These are phyloP conservation scores for Chernovozyma aurita DNA, from an alignment of 1,139 yeast genomes.

Conservation along the genomic window DNA sequence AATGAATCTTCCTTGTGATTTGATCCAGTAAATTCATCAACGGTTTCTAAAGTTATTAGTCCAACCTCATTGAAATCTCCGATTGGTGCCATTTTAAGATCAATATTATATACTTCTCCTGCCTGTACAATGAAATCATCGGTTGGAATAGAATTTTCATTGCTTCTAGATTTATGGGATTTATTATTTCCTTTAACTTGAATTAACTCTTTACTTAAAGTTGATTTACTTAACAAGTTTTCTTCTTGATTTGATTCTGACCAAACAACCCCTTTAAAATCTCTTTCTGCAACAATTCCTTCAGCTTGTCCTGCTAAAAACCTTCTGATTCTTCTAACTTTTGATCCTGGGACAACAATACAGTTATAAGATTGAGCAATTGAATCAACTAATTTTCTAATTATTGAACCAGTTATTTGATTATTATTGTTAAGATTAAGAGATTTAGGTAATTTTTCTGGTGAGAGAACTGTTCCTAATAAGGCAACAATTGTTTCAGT, in stretches of 20 bases:
- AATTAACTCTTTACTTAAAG: constrained; percentile 35
- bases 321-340: constrained; percentile 85
- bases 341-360: constrained; percentile 85
- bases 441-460: constrained; percentile 62
- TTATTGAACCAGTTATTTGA: constrained; percentile 58
- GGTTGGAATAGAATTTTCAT: constrained; percentile 52
- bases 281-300: constrained; percentile 85
- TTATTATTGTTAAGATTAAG: constrained; percentile 25
- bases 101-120: constrained; percentile 87
- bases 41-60: constrained; percentile 58
- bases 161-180: constrained; percentile 21
- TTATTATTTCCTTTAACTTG: constrained; percentile 20
- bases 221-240: constrained; percentile 44
- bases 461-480: constrained; percentile 68
- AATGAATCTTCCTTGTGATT: constrained; percentile 49
- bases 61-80: constrained; percentile 54
- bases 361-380: constrained; percentile 80
- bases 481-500: constrained; percentile 75
- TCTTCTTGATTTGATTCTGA: constrained; percentile 77
- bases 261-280: constrained; percentile 92
- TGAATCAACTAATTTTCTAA: constrained; percentile 73
- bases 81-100: constrained; percentile 74
- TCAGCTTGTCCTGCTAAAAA: constrained; percentile 95
- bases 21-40: constrained; percentile 61
- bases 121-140: constrained; percentile 68